These are phyloP conservation scores for Botrytis fabae DNA, from an alignment of 2,329 filamentous ascomycete genomes.

Conservation along the genomic window DNA sequence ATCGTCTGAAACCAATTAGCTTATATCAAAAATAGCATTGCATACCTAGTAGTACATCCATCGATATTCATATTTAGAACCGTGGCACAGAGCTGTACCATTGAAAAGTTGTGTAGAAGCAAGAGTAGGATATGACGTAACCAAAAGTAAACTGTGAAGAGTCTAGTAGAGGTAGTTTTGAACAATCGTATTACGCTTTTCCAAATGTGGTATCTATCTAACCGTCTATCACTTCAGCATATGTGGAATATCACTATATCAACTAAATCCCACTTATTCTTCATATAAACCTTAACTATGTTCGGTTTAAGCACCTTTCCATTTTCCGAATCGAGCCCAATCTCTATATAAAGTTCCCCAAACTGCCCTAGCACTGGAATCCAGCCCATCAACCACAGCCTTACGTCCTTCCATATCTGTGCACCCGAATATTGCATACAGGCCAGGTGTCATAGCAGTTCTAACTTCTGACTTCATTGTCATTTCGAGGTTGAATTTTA, in stretches of 20 bases:
- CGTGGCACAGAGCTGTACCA: not conserved
- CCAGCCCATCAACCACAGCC: conserved; percentile 60
- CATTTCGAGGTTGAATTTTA: conserved; percentile 60
- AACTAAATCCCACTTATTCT: not conserved
- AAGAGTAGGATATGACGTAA: not conserved
- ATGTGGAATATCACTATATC: not conserved
- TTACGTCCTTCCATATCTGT: conserved; percentile 55
- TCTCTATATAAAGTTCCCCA: conserved; percentile 58
- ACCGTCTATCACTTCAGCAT: not conserved
- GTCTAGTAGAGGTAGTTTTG: not conserved
- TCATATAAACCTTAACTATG: not conserved
- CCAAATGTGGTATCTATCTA: not conserved
- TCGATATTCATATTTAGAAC: not conserved
- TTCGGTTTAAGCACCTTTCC: conserved; percentile 8
- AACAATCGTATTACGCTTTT: not conserved
- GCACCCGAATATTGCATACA: conserved; percentile 54
- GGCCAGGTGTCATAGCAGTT: conserved; percentile 57
- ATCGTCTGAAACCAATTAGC: no score
- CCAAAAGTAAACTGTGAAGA: not conserved
- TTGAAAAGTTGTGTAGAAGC: not conserved
- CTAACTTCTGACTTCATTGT: conserved; percentile 52
- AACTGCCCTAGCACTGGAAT: conserved; percentile 58
- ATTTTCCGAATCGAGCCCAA: conserved; percentile 44
- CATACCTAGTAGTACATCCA: not conserved
- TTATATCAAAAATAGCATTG: not conserved